Evolutionary conservation across 2,329 filamentous ascomycete species (phyloP), one percentile per base, ranked within the genome.

Genomic region (Karstenula rhodostoma): DNA sequence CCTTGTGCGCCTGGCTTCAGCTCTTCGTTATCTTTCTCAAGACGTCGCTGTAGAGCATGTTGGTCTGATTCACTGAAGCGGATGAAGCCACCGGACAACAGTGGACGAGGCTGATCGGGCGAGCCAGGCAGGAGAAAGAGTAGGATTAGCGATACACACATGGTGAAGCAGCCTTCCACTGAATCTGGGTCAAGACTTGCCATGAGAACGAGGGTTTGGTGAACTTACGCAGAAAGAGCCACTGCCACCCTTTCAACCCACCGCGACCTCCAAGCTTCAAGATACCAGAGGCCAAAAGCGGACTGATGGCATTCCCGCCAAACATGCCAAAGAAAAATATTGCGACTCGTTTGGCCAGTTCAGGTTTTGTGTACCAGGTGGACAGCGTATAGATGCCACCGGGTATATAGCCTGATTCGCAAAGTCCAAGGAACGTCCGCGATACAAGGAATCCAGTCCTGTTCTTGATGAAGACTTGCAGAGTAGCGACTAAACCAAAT

Each of bases 311-410:
- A 23, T 82, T 82, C 0, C 82, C 83, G 0, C 82, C 79, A 59
- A 85, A 84, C 79, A 85, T 85, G 10, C 83, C 83, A 46, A 85
- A 83, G 67, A 85, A 86, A 59, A 85, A 82, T 0, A 85, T 65
- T 1, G 83, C 81, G 7, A 85, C 78, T 17, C 83, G 74, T 55
- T 79, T 80, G 0, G 81, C 80, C 1, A 84, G 71, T 59, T 85
- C 82, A 1, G 73, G 66, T 42, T 78, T 78, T 0, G 77, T 80
- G 57, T 85, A 86, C 83, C 82, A 85, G 1, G 79, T 83, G 0
- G 83, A 84, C 3, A 85, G 70, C 0, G 82, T 85, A 58, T 83
- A 85, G 10, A 85, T 79, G 0, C 81, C 78, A 0, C 82, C 83
- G 0, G 83, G 83, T 22, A 84, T 85, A 56, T 84, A 86, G 0